Evolutionary conservation across 2,329 filamentous ascomycete genomes (phyloP).

Genomic region (Myriosclerotinia curreyana): DNA sequence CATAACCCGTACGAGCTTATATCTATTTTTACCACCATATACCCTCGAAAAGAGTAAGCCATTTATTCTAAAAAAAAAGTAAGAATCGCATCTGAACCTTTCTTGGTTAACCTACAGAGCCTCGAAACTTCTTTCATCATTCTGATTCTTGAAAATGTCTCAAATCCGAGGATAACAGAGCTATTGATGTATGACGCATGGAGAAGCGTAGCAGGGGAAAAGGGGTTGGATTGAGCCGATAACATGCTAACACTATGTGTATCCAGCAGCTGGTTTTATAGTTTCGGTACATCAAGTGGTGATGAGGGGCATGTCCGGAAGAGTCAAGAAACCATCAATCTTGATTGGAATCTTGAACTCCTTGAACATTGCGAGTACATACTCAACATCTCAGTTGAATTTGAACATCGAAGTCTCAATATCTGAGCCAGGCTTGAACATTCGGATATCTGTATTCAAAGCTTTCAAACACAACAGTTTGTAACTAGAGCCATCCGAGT

Average conservation of each 20-base stretch:
- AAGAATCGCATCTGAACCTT: no score
- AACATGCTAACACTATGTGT: not conserved
- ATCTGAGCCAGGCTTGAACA: no score
- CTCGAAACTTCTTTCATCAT: not conserved
- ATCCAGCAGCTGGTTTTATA: not conserved
- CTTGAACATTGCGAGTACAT: no score
- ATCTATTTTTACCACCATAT: conserved; percentile 7
- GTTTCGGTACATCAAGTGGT: not conserved
- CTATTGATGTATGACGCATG: not conserved
- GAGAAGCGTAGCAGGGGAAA: not conserved
- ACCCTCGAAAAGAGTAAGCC: not conserved
- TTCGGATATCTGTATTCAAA: no score
- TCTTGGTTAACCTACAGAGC: not conserved
- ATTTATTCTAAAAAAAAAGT: not conserved
- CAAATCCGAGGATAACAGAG: not conserved
- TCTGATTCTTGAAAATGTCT: not conserved
- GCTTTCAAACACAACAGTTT: no score
- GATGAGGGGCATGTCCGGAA: not conserved
- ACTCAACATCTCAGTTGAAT: no score
- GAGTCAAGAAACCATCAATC: not conserved
- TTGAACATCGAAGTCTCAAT: no score
- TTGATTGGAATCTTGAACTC: no score
- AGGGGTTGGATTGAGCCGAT: not conserved
- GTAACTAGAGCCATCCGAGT: no score
- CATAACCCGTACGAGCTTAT: conserved; percentile 5